phyloP scores from a whole-genome alignment of 148 eudicot genomes.

The Drosera capensis region DNA sequence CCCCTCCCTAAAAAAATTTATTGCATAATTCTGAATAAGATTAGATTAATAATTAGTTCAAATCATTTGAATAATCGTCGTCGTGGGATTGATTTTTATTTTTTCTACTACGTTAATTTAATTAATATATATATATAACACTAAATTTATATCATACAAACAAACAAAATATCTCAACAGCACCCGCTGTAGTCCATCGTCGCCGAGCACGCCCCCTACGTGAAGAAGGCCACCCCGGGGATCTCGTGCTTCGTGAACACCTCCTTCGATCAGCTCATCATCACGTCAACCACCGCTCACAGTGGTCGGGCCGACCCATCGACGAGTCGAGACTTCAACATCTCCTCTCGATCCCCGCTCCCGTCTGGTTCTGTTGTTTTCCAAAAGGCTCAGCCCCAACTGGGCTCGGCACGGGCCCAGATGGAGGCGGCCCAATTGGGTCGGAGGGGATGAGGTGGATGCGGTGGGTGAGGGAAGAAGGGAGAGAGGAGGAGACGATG shows the following conservation, averaged over 20 bases:
- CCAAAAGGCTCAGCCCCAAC: slow-evolving; percentile 8
- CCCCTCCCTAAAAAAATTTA: too few species aligned
- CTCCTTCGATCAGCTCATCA: slow-evolving; percentile 57
- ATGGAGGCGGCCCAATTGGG: slow-evolving; percentile 16
- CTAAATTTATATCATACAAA: too few species aligned
- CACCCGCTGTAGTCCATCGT: slow-evolving; percentile 41
- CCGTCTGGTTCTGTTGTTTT: slow-evolving; percentile 14
- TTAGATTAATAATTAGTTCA: too few species aligned
- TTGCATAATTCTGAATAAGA: too few species aligned
- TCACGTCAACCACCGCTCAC: slow-evolving; percentile 42
- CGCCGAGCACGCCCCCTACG: slow-evolving; percentile 42
- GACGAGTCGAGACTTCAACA: slow-evolving; percentile 11
- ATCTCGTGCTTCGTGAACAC: slow-evolving; percentile 17
- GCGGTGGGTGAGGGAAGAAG: slow-evolving; percentile 23
- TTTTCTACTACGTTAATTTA: too few species aligned
- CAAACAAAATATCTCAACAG: too few species aligned
- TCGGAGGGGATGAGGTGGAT: slow-evolving; percentile 21
- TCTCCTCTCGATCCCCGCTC: slow-evolving; percentile 18
- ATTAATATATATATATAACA: too few species aligned
- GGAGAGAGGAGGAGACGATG: slow-evolving; percentile 28
- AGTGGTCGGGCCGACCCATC: slow-evolving; percentile 14
- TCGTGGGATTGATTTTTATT: too few species aligned
- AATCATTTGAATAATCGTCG: too few species aligned
- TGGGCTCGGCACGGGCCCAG: slow-evolving; percentile 4
- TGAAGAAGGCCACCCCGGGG: slow-evolving; percentile 33